Evolutionary conservation across 2,329 filamentous ascomycete species (phyloP).

Genomic region (Parafenestella ontariensis): DNA sequence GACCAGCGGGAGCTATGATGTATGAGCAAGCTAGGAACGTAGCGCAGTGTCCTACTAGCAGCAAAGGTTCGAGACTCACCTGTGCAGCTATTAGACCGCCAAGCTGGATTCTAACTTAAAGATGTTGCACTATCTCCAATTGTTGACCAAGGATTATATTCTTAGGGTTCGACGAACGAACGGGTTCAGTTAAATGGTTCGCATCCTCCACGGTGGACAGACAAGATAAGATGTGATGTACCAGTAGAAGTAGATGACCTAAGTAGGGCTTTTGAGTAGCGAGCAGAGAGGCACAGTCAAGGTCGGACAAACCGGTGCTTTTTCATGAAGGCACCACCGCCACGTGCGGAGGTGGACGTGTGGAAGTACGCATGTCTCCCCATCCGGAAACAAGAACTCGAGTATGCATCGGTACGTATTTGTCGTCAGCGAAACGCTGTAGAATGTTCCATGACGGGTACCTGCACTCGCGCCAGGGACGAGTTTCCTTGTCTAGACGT

Average conservation of each 20-base stretch:
- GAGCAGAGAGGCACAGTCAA: background rate
- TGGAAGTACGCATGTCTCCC: background rate
- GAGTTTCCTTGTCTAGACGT: constrained; percentile 1
- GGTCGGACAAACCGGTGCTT: constrained; percentile 8
- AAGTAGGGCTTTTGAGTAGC: background rate
- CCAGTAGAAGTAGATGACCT: background rate
- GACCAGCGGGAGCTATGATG: background rate
- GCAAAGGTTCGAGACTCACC: background rate
- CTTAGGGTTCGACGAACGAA: background rate
- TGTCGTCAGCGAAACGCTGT: background rate
- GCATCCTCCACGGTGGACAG: constrained; percentile 8
- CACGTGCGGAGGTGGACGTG: constrained; percentile 1
- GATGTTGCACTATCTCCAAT: background rate
- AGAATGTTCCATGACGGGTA: constrained; percentile 4
- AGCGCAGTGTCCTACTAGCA: background rate
- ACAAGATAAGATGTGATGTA: background rate
- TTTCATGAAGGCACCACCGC: constrained; percentile 1
- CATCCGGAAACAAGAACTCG: background rate
- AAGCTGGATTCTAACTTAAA: background rate
- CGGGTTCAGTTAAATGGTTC: constrained; percentile 1
- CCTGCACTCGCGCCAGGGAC: constrained; percentile 3
- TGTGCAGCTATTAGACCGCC: background rate
- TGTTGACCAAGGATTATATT: background rate
- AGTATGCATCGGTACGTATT: constrained; percentile 1
- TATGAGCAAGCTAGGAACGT: background rate